Conservation (phyloP, 2,329 filamentous ascomycete species). For the Pseudogymnoascus destructans region DNA sequence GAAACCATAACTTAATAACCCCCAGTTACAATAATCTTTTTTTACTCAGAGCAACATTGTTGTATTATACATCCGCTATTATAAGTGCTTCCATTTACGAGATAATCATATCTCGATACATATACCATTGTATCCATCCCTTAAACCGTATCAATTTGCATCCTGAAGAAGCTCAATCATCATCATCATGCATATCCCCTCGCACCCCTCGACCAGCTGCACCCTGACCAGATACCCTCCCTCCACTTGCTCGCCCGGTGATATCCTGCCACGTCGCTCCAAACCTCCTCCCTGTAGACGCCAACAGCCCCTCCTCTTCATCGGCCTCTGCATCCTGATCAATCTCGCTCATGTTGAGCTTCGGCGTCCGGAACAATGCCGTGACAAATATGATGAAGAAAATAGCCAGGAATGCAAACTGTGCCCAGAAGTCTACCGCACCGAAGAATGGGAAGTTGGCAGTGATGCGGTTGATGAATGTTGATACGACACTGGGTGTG, state of each 20-base stretch:
- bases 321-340: slow-evolving; percentile 85
- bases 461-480: slow-evolving; percentile 82
- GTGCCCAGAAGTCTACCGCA: slow-evolving; percentile 85
- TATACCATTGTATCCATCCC: neutral
- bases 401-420: slow-evolving; percentile 77
- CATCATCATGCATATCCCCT: slow-evolving; percentile 1
- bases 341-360: slow-evolving; percentile 59
- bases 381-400: slow-evolving; percentile 74
- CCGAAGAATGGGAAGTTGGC: slow-evolving; percentile 95
- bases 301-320: slow-evolving; percentile 84
- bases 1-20: neutral
- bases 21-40: neutral
- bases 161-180: neutral
- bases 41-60: neutral
- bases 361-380: slow-evolving; percentile 67
- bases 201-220: slow-evolving; percentile 1
- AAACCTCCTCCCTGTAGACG: slow-evolving; percentile 68
- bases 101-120: neutral
- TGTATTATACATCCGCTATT: neutral
- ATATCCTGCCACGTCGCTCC: slow-evolving; percentile 84
- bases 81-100: neutral
- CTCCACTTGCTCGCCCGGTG: slow-evolving; percentile 32
- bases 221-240: neutral
- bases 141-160: neutral
- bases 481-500: slow-evolving; percentile 82